Percentiles rank a stretch among this genome's conserved stretches.
phyloP scores from a whole-genome alignment of 257 asterid species.

The Paraleonurus japonicus region DNA sequence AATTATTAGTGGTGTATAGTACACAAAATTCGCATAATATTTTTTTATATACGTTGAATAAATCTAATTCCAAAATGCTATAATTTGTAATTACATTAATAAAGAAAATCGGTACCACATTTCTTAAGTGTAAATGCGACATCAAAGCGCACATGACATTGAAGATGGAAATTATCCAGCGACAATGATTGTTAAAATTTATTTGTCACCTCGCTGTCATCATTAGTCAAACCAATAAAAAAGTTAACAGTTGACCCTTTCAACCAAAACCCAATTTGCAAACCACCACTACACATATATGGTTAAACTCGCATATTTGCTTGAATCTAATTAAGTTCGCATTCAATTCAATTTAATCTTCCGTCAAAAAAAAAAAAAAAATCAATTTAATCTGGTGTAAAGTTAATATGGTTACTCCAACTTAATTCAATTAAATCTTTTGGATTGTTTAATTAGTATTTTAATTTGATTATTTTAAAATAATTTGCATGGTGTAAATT shows the following conservation, averaged over 20 bases:
- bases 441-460: too few species aligned
- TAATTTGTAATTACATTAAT: background rate
- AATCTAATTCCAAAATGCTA: background rate
- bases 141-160: background rate
- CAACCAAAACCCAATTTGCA: background rate
- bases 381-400: too few species aligned
- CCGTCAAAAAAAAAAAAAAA: too few species aligned
- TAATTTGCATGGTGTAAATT: too few species aligned
- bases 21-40: too few species aligned
- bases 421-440: too few species aligned
- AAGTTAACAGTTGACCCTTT: conserved; percentile 11
- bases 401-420: too few species aligned
- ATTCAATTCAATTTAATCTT: too few species aligned
- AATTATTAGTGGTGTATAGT: too few species aligned
- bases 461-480: too few species aligned
- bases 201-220: conserved; percentile 2
- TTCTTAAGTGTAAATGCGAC: background rate
- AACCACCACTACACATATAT: background rate
- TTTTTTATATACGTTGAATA: background rate
- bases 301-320: too few species aligned
- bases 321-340: too few species aligned
- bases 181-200: background rate
- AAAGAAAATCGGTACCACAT: background rate
- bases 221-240: conserved; percentile 24
- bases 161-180: background rate